A percentile compares a stretch with the other conserved stretches of the same genome.
Evolutionary conservation across 495 filamentous ascomycete genomes (phyloP).

Genomic region (Daldinia loculata): DNA sequence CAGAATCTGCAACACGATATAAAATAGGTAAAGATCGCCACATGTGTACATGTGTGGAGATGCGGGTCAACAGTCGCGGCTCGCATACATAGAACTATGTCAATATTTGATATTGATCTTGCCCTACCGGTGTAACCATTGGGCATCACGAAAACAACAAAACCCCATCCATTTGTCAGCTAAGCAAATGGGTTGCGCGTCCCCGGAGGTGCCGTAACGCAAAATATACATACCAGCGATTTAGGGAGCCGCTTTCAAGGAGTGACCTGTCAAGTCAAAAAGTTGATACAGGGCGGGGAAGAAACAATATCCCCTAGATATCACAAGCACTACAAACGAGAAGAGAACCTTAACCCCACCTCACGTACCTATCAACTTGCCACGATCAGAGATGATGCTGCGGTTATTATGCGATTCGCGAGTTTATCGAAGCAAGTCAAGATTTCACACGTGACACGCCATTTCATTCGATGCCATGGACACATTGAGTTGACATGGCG

Average conservation of each 20-base stretch:
- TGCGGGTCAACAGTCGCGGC: constrained; percentile 27
- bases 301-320: not conserved
- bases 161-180: constrained; percentile 14
- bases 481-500: constrained; percentile 5
- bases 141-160: constrained; percentile 38
- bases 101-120: constrained; percentile 19
- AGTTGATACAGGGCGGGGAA: constrained; percentile 23
- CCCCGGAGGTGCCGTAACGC: constrained; percentile 10
- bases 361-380: constrained; percentile 17
- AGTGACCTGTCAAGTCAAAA: constrained; percentile 23
- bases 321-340: constrained; percentile 5
- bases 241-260: constrained; percentile 7
- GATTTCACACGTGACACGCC: constrained; percentile 16
- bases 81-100: constrained; percentile 29
- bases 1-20: constrained; percentile 18
- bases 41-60: constrained; percentile 19
- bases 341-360: constrained; percentile 12
- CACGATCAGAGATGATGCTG: constrained; percentile 20
- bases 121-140: constrained; percentile 24
- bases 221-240: constrained; percentile 4
- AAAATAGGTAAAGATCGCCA: constrained; percentile 34
- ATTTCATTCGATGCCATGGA: constrained; percentile 3
- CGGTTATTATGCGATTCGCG: constrained; percentile 24
- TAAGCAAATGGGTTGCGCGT: constrained; percentile 26
- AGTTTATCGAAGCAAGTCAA: constrained; percentile 15